These are phyloP conservation scores for Moniliella sp. DNA, from an alignment of 1,284 basidiomycete species.

Conservation along the genomic window DNA sequence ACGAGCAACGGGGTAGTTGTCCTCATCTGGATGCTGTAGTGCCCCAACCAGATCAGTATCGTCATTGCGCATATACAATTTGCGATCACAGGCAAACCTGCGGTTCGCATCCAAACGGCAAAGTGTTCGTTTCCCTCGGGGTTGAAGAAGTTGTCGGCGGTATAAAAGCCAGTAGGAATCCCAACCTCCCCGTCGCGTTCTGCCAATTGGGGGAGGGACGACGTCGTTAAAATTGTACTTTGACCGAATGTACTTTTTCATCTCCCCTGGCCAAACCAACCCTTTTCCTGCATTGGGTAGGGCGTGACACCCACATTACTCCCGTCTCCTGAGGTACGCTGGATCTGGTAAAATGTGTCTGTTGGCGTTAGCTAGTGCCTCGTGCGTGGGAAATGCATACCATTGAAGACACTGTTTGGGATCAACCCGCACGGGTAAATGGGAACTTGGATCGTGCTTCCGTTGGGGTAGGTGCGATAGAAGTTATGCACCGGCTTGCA, in stretches of 20 bases:
- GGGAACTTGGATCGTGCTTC: neutral
- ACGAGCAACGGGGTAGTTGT: slow-evolving; percentile 82
- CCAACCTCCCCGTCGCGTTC: slow-evolving; percentile 7
- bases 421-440: slow-evolving; percentile 84
- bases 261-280: slow-evolving; percentile 89
- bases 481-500: slow-evolving; percentile 51
- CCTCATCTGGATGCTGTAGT: slow-evolving; percentile 52
- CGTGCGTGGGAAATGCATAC: slow-evolving; percentile 36
- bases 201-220: slow-evolving; percentile 77
- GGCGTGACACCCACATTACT: slow-evolving; percentile 37
- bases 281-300: slow-evolving; percentile 57
- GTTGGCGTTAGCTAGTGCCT: neutral
- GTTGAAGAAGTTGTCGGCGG: slow-evolving; percentile 49
- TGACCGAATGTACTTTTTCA: slow-evolving; percentile 52
- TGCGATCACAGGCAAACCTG: slow-evolving; percentile 89
- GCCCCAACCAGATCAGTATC: slow-evolving; percentile 50
- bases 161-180: slow-evolving; percentile 1
- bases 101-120: slow-evolving; percentile 98
- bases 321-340: slow-evolving; percentile 41
- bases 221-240: slow-evolving; percentile 41
- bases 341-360: slow-evolving; percentile 61
- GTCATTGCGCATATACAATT: slow-evolving; percentile 81
- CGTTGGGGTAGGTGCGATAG: slow-evolving; percentile 63
- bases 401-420: slow-evolving; percentile 91
- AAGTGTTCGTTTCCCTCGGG: slow-evolving; percentile 69